These are phyloP conservation scores for Leishmania aethiopica DNA, from an alignment of 208 protist genomes.

Conservation along the genomic window DNA sequence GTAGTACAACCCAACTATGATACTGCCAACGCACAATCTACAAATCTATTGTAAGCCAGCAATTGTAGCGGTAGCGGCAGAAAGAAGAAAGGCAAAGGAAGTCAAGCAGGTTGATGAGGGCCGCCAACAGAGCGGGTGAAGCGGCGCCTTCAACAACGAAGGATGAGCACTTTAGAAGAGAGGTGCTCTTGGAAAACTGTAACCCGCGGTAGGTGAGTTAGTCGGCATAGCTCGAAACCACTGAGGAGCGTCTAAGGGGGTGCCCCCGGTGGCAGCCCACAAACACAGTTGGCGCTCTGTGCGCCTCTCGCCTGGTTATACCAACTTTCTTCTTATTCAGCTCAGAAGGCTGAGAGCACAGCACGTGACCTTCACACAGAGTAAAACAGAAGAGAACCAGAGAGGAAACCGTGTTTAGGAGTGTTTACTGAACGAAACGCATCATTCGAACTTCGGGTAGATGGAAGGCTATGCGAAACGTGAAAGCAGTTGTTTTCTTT, in stretches of 20 bases:
- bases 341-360: not conserved
- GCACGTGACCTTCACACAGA: not conserved
- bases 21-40: not conserved
- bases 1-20: not conserved
- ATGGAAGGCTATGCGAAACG: not conserved
- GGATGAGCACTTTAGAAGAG: not conserved
- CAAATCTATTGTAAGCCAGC: not conserved
- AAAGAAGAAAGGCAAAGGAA: not conserved
- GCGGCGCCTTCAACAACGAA: not conserved
- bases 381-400: not conserved
- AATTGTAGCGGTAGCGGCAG: not conserved
- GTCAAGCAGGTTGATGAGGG: not conserved
- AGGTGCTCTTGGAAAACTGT: not conserved
- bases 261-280: not conserved
- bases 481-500: not conserved
- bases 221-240: not conserved
- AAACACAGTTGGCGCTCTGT: not conserved
- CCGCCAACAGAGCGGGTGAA: not conserved
- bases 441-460: not conserved
- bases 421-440: not conserved
- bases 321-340: not conserved
- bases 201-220: not conserved
- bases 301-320: not conserved
- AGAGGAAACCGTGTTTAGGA: not conserved
- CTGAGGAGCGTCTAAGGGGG: not conserved